phyloP scores from a whole-genome alignment of 345 rosid genomes.

The Arabis alpina region DNA sequence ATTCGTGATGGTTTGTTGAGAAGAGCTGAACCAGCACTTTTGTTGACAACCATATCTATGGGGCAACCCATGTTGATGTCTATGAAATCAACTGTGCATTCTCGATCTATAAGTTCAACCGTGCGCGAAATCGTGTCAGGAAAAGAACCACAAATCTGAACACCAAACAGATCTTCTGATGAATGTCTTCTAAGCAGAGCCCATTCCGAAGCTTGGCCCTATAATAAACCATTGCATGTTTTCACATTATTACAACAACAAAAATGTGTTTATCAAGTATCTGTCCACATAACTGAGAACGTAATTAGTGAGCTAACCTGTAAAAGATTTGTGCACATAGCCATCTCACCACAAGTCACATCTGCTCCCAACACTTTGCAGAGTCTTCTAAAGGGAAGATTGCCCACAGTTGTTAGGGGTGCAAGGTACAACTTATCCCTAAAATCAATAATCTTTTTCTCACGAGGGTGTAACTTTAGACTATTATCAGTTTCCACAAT shows the following conservation, averaged over 20 bases:
- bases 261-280: conserved; percentile 6
- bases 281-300: neutral
- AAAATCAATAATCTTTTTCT: conserved; percentile 78
- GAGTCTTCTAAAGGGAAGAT: conserved; percentile 95
- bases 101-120: conserved; percentile 82
- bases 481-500: conserved; percentile 56
- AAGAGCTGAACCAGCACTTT: conserved; percentile 95
- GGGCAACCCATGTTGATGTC: conserved; percentile 99
- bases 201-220: conserved; percentile 99
- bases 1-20: conserved; percentile 80
- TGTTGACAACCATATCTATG: conserved; percentile 84
- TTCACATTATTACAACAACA: conserved; percentile 9
- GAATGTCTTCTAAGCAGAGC: conserved; percentile 88
- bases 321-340: conserved; percentile 93
- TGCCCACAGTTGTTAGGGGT: conserved; percentile 94
- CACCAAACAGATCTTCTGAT: conserved; percentile 94
- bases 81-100: conserved; percentile 84
- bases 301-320: conserved; percentile 56
- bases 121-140: conserved; percentile 75
- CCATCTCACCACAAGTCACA: conserved; percentile 98
- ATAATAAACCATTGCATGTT: conserved; percentile 23
- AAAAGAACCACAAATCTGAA: conserved; percentile 84
- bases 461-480: conserved; percentile 73
- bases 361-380: conserved; percentile 94
- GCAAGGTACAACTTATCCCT: conserved; percentile 91